Percentiles rank a stretch among this genome's conserved stretches.
Conservation (phyloP, 2,329 filamentous ascomycete genomes). For the Ophiostoma angusticollis region DNA sequence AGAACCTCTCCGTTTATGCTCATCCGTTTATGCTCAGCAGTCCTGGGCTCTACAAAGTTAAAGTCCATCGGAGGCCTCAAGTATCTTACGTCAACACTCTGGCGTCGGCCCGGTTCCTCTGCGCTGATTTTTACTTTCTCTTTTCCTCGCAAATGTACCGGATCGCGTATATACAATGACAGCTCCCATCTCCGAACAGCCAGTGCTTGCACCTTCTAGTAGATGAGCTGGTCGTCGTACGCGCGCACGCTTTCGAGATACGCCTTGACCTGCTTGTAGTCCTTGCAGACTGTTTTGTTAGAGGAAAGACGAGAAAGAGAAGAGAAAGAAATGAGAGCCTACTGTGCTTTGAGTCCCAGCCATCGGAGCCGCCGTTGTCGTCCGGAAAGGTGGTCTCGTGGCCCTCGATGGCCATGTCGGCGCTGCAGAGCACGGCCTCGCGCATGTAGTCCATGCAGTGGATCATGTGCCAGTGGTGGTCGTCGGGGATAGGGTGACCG, state of each 20-base stretch:
- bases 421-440: constrained; percentile 32
- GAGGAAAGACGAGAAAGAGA: not conserved
- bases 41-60: too few species aligned
- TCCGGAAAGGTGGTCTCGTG: constrained; percentile 34
- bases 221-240: constrained; percentile 32
- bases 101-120: too few species aligned
- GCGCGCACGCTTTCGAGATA: constrained; percentile 32
- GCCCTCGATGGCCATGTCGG: constrained; percentile 33
- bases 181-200: too few species aligned
- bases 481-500: constrained; percentile 26
- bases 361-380: constrained; percentile 32
- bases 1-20: too few species aligned
- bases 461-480: constrained; percentile 35
- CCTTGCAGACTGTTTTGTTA: constrained; percentile 26
- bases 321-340: constrained; percentile 8
- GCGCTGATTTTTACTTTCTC: too few species aligned
- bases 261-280: constrained; percentile 27
- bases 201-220: too few species aligned
- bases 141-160: too few species aligned
- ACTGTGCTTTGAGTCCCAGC: constrained; percentile 34
- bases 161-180: too few species aligned
- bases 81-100: too few species aligned
- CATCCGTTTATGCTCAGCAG: too few species aligned
- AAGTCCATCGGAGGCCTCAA: too few species aligned
- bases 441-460: constrained; percentile 37